Conservation (phyloP, 2,329 filamentous ascomycete species). For the Epichloe bromicola region DNA sequence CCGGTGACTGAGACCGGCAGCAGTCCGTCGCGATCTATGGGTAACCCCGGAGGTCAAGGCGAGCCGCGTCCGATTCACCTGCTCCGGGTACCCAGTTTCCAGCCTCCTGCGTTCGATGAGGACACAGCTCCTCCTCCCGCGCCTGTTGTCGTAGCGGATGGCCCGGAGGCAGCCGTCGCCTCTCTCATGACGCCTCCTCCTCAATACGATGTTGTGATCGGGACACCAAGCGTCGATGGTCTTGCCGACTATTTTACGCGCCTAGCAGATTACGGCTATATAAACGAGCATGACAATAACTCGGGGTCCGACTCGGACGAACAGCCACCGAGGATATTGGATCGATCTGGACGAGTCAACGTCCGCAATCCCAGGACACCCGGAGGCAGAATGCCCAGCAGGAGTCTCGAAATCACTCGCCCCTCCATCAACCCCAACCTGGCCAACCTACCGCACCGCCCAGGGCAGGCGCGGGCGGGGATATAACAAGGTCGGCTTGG, state of each 20-base stretch:
- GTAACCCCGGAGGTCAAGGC: constrained; percentile 4
- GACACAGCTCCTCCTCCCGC: constrained; percentile 35
- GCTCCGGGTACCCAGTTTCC: constrained; percentile 70
- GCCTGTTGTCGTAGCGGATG: constrained; percentile 13
- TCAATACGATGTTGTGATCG: constrained; percentile 68
- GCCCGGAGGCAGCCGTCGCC: constrained; percentile 7
- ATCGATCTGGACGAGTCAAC: constrained; percentile 42
- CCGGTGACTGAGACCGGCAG: constrained; percentile 14
- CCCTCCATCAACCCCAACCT: constrained; percentile 11
- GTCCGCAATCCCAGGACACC: constrained; percentile 44
- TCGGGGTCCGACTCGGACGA: constrained; percentile 30
- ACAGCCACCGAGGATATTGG: constrained; percentile 31
- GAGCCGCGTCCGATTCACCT: constrained; percentile 68
- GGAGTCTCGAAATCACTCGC: constrained; percentile 42
- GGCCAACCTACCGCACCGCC: background rate
- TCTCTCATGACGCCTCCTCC: constrained; percentile 65
- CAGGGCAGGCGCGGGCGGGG: background rate
- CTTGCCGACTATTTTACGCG: constrained; percentile 81
- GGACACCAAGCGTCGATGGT: constrained; percentile 51
- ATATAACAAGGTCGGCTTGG: background rate
- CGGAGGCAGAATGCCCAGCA: constrained; percentile 38
- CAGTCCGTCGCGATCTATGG: constrained; percentile 5
- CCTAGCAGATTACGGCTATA: constrained; percentile 55
- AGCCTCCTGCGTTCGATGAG: constrained; percentile 76
- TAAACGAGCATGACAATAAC: constrained; percentile 22